These are phyloP conservation scores for Lipomyces spencermartinsiae DNA, from an alignment of 805 yeast species.

Conservation along the genomic window DNA sequence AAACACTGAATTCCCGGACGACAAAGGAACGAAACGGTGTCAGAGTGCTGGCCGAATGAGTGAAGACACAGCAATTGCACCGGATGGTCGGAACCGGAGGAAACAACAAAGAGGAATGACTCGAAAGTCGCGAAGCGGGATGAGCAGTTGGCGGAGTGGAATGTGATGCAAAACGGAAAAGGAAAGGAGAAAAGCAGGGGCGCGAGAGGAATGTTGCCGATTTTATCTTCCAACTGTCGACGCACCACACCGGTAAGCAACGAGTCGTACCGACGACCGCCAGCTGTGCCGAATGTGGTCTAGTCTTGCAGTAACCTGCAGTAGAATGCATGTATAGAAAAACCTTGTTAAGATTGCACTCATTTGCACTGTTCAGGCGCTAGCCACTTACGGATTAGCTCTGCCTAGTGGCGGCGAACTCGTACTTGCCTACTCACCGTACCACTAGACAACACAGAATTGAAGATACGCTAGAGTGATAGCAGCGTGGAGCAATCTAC, in stretches of 20 bases:
- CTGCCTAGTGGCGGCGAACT: not conserved
- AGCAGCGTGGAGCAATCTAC: not conserved
- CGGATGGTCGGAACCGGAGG: conserved; percentile 10
- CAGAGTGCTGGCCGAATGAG: conserved; percentile 28
- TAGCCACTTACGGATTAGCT: not conserved
- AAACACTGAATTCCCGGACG: conserved; percentile 3
- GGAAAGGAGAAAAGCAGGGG: conserved; percentile 19
- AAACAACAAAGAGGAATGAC: not conserved
- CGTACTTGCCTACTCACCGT: not conserved
- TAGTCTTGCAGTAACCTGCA: not conserved
- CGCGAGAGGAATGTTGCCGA: conserved; percentile 26
- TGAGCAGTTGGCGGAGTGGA: conserved; percentile 8
- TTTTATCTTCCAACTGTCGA: conserved; percentile 2
- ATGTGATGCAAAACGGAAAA: not conserved
- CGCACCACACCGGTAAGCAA: not conserved
- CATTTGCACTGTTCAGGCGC: not conserved
- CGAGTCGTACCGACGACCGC: not conserved
- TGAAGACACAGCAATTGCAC: conserved; percentile 28
- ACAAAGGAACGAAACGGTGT: conserved; percentile 17
- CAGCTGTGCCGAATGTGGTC: not conserved
- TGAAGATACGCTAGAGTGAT: not conserved
- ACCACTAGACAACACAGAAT: not conserved
- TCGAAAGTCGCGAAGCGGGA: conserved; percentile 12
- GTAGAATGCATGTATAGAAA: not conserved
- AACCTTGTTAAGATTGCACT: conserved; percentile 9